Evolutionary conservation across 2,329 filamentous ascomycete genomes (phyloP), one percentile per base, ranked within the genome.

Genomic region (Xylariaceae sp.): DNA sequence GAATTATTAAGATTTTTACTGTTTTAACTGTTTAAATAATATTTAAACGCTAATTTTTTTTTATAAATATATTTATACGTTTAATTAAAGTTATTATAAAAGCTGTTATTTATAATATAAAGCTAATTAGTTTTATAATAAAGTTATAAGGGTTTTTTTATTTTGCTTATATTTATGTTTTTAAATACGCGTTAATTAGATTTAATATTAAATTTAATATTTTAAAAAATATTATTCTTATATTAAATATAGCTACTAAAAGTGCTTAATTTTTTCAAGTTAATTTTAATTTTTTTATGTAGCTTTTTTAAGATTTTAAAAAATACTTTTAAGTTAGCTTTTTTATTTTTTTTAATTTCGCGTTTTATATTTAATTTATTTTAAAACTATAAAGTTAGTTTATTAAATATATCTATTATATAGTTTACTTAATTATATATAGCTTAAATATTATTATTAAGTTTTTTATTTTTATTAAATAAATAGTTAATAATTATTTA

Each of bases 401-500:
- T 26, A 39, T 50, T 40, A 50, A 26, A 50, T 26, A 26, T 26
- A 23, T 14, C 11, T 24, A 16, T 11, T 11, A 39, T 39, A 39
- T 6, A 39, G 11, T 9, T 41, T 52, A 29, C 8, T 40, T 33
- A 21, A 17, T 33, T 51, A 41, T 51, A 29, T 37, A 36, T 37
- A 40, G 33, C 29, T 41, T 34, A 29, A 50, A 40, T 39, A 26
- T 6, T 19, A 37, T 49, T 36, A 36, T n/a, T 16, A 39, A 50
- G 36, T 50, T 37, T 37, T 24, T 50, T 26, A 39, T 36, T 36
- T 29, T 29, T 12, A 44, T 19, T 16, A 21, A 44, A 16, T 16
- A 19, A 16, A 44, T 23, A 44, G 8, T 44, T 47, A 26, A 49
- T 49, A 34, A 39, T 49, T 36, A n/a, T 34, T 37, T 34, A 36